These are phyloP conservation scores for Tremellales sp. DNA, from an alignment of 1,284 basidiomycete genomes.

Conservation along the genomic window DNA sequence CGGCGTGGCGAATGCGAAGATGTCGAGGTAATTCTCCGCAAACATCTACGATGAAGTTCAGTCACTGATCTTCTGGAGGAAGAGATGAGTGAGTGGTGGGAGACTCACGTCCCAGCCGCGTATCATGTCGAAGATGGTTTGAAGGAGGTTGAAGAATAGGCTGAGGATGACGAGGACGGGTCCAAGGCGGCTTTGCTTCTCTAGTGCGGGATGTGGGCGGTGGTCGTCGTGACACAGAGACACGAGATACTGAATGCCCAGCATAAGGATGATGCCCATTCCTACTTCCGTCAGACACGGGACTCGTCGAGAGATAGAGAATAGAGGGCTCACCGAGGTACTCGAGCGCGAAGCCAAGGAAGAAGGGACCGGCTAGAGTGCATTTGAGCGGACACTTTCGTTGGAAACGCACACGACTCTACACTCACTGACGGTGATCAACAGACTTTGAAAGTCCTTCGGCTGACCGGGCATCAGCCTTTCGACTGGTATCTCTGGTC, in stretches of 20 bases:
- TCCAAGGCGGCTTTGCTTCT: constrained; percentile 7
- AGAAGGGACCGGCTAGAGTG: constrained; percentile 35
- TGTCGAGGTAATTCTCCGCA: constrained; percentile 17
- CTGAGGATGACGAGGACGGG: constrained; percentile 13
- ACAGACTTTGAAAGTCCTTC: too few species aligned
- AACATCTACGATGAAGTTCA: constrained; percentile 17
- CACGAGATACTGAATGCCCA: constrained; percentile 21
- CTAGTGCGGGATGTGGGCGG: neutral
- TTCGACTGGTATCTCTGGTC: too few species aligned
- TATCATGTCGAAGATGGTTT: constrained; percentile 18
- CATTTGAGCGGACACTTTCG: too few species aligned
- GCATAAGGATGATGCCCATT: constrained; percentile 27
- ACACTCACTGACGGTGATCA: too few species aligned
- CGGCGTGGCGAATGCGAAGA: constrained; percentile 10
- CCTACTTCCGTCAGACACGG: constrained; percentile 6
- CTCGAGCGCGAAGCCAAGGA: constrained; percentile 25
- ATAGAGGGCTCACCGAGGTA: constrained; percentile 13
- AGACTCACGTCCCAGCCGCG: constrained; percentile 24
- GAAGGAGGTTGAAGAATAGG: constrained; percentile 14
- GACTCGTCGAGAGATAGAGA: too few species aligned
- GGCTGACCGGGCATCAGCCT: too few species aligned
- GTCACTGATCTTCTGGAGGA: neutral
- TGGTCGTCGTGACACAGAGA: constrained; percentile 1
- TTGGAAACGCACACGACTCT: too few species aligned
- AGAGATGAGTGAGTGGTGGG: neutral